These are phyloP conservation scores for Fraxinus nigra DNA, from an alignment of 305 asterid species.

Conservation along the genomic window DNA sequence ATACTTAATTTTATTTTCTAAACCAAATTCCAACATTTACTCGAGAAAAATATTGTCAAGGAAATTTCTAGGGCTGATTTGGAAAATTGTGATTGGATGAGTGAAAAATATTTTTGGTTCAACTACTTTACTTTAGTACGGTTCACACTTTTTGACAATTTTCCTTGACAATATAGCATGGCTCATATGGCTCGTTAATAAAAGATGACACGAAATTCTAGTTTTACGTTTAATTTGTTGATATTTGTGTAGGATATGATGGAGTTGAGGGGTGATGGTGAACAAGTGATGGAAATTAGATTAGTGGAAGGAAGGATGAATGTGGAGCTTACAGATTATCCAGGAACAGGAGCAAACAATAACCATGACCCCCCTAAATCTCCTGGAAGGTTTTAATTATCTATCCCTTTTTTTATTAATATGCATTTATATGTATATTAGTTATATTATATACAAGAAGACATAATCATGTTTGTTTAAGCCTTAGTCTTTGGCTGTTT, in stretches of 20 bases:
- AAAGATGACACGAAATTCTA: neutral
- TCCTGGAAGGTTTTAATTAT: constrained; percentile 27
- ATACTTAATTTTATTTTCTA: too few species aligned
- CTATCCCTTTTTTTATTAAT: neutral
- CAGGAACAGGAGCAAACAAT: constrained; percentile 51
- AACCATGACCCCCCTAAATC: constrained; percentile 48
- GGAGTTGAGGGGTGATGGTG: constrained; percentile 3
- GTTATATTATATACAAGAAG: neutral
- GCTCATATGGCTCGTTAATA: neutral
- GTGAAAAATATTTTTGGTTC: too few species aligned
- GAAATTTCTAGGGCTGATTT: too few species aligned
- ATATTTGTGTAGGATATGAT: constrained; percentile 11
- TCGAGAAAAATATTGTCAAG: too few species aligned
- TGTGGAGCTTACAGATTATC: constrained; percentile 44
- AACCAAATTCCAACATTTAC: too few species aligned
- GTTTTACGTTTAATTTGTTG: neutral
- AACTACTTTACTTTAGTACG: too few species aligned
- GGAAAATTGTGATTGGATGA: too few species aligned
- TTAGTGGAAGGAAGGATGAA: constrained; percentile 32
- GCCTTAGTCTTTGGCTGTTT: neutral
- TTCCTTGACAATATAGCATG: too few species aligned
- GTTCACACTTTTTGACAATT: too few species aligned
- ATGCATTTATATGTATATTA: neutral
- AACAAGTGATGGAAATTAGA: neutral
- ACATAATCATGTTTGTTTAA: neutral